Percentiles rank a stretch among this genome's conserved stretches.
These are phyloP conservation scores for Geotrichum australiense DNA, from an alignment of 1,139 yeast species.

Conservation along the genomic window DNA sequence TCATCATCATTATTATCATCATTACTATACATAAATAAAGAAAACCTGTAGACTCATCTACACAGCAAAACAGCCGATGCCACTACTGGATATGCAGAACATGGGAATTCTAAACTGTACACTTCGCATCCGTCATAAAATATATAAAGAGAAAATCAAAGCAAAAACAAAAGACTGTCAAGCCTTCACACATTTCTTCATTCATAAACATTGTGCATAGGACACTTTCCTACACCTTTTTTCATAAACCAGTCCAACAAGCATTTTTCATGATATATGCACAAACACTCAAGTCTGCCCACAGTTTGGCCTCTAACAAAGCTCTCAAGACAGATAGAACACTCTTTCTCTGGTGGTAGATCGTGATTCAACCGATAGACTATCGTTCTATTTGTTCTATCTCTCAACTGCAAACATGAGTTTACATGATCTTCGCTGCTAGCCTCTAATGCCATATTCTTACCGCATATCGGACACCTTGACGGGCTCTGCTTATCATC, in stretches of 20 bases:
- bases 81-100: too few species aligned
- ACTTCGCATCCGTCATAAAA: too few species aligned
- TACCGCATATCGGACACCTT: constrained; percentile 10
- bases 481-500: constrained; percentile 23
- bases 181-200: too few species aligned
- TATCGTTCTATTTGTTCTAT: constrained; percentile 69
- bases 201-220: constrained; percentile 56
- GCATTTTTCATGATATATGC: constrained; percentile 87
- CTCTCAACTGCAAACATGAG: constrained; percentile 56
- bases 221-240: constrained; percentile 82
- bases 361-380: constrained; percentile 63
- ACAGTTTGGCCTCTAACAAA: constrained; percentile 80
- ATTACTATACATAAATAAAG: too few species aligned
- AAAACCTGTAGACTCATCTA: too few species aligned
- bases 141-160: too few species aligned
- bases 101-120: too few species aligned
- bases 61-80: too few species aligned
- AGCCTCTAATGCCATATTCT: background rate
- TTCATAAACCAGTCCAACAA: constrained; percentile 84
- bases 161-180: too few species aligned
- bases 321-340: constrained; percentile 91
- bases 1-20: too few species aligned
- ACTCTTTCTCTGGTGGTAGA: constrained; percentile 44
- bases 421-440: constrained; percentile 66
- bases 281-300: constrained; percentile 87